Evolutionary conservation across 192 early-diverging fungal species (phyloP).

Genomic region (Gonapodya sp.): DNA sequence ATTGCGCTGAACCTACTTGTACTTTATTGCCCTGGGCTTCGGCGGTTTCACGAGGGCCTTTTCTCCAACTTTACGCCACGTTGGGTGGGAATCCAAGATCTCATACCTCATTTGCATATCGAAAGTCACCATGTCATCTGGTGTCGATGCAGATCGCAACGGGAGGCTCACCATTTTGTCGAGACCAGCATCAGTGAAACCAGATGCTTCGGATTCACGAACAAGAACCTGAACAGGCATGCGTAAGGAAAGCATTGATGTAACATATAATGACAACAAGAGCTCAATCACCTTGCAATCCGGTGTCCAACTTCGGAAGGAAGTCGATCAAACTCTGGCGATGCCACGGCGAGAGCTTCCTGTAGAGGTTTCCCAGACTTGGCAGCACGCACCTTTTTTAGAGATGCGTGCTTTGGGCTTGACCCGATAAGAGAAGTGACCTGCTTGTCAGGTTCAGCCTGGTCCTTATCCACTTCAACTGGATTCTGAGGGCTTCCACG

Average conservation of each 20-base stretch:
- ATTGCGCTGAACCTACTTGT: not conserved
- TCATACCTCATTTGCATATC: not conserved
- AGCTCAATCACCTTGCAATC: not conserved
- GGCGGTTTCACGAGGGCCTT: not conserved
- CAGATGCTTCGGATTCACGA: not conserved
- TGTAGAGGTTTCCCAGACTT: too few relatives aligned
- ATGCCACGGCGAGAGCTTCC: not conserved
- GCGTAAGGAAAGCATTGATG: too few relatives aligned
- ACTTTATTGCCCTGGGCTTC: not conserved
- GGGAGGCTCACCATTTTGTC: not conserved
- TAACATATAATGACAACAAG: not conserved
- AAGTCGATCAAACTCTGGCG: not conserved
- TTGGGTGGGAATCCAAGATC: not conserved
- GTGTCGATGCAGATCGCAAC: not conserved
- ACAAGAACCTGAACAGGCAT: too few relatives aligned
- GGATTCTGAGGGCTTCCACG: too few relatives aligned
- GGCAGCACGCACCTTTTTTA: too few relatives aligned
- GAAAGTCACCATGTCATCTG: not conserved
- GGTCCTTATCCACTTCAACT: too few relatives aligned
- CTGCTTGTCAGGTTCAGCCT: too few relatives aligned
- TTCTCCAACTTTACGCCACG: not conserved
- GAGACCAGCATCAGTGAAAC: not conserved
- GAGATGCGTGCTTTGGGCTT: too few relatives aligned
- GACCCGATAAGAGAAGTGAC: too few relatives aligned
- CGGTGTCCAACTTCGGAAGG: not conserved